phyloP scores from a whole-genome alignment of 2,329 filamentous ascomycete species.

The Phialemoniopsis sp. region DNA sequence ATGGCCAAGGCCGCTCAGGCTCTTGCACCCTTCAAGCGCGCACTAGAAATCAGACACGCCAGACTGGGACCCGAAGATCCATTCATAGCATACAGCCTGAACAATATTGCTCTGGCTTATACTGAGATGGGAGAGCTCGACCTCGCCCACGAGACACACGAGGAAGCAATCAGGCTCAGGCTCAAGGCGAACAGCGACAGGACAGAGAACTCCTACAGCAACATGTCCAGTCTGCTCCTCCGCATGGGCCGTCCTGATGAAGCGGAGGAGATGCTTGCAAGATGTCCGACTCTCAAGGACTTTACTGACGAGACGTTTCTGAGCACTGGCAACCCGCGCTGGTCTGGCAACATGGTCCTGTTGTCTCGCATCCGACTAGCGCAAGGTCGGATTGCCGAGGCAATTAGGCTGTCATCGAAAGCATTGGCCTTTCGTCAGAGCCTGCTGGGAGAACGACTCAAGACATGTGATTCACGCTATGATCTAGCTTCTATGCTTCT shows the following conservation, averaged over 20 bases:
- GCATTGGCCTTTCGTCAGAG: slow-evolving; percentile 16
- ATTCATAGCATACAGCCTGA: slow-evolving; percentile 22
- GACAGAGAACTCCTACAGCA: slow-evolving; percentile 32
- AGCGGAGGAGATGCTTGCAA: slow-evolving; percentile 24
- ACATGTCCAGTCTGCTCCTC: slow-evolving; percentile 27
- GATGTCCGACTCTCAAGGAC: slow-evolving; percentile 24
- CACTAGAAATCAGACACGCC: slow-evolving; percentile 15
- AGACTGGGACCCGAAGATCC: slow-evolving; percentile 15
- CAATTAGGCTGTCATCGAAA: slow-evolving; percentile 14
- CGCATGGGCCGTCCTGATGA: slow-evolving; percentile 25
- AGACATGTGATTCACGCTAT: slow-evolving; percentile 16
- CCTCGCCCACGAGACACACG: slow-evolving; percentile 17
- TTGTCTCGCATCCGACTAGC: slow-evolving; percentile 14
- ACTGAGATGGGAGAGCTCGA: slow-evolving; percentile 24
- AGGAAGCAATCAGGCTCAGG: slow-evolving; percentile 23
- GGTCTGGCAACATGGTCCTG: slow-evolving; percentile 19
- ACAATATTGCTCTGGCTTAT: slow-evolving; percentile 24
- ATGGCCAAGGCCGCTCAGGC: slow-evolving; percentile 15
- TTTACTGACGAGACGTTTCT: slow-evolving; percentile 30
- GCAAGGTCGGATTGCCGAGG: slow-evolving; percentile 13
- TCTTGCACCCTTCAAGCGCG: slow-evolving; percentile 14
- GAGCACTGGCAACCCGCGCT: slow-evolving; percentile 20
- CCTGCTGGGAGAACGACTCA: slow-evolving; percentile 15
- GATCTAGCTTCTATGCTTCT: slow-evolving; percentile 15
- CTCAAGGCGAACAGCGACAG: slow-evolving; percentile 20